Conservation (phyloP, 2,329 filamentous ascomycete genomes). For the Beauveria scarabaeidicola region DNA sequence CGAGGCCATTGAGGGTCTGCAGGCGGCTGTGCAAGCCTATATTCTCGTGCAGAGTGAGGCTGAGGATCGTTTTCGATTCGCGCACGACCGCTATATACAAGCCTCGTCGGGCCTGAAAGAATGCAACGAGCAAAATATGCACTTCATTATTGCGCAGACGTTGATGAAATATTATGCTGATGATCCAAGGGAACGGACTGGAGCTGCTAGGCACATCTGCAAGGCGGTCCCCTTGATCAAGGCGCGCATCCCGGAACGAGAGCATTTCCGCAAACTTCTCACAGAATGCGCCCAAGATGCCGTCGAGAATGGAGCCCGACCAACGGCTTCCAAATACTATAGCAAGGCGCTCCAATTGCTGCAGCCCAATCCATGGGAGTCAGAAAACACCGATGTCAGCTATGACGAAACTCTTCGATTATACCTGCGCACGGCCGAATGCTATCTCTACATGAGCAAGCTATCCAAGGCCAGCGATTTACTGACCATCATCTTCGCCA, state of each 20-base stretch:
- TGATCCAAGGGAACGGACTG: conserved; percentile 58
- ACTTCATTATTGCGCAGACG: conserved; percentile 78
- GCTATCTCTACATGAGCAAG: conserved; percentile 70
- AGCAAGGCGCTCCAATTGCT: conserved; percentile 68
- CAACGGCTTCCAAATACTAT: conserved; percentile 77
- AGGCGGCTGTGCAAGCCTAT: conserved; percentile 70
- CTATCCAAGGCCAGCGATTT: conserved; percentile 58
- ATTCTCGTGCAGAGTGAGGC: conserved; percentile 74
- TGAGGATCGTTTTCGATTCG: conserved; percentile 81
- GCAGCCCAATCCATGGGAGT: conserved; percentile 70
- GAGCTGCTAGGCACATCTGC: conserved; percentile 73
- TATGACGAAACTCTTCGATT: conserved; percentile 82
- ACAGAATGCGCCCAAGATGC: conserved; percentile 72
- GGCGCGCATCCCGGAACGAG: conserved; percentile 48
- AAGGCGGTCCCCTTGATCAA: conserved; percentile 69
- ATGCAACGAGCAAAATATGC: conserved; percentile 68
- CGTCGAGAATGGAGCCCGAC: conserved; percentile 71
- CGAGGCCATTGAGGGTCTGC: conserved; percentile 69
- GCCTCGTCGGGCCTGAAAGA: conserved; percentile 64
- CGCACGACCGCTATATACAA: conserved; percentile 78
- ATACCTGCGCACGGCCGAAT: conserved; percentile 72
- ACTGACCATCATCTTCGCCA: conserved; percentile 60
- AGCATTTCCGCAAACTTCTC: conserved; percentile 65
- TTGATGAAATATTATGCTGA: conserved; percentile 62
- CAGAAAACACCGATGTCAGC: conserved; percentile 59